Evolutionary conservation across 805 yeast genomes (phyloP), one percentile per base, ranked within the genome.

Genomic region (Citeromyces matritensis): DNA sequence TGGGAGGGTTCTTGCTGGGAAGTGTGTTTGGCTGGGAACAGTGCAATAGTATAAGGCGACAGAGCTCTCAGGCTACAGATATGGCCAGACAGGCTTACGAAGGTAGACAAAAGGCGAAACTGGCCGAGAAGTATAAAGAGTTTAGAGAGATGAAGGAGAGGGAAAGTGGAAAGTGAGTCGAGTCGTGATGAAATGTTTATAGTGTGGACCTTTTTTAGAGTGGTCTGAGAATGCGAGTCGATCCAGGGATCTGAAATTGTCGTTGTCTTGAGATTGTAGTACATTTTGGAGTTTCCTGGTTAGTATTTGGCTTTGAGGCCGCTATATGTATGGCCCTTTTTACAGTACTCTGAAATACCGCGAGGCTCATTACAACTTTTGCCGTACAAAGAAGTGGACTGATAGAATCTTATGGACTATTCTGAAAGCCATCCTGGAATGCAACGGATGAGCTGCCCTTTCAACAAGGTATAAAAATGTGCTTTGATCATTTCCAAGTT

Each of bases 1-100:
- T 81, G 31, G 79, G 80, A 25, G 94, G 91, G 3, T 69, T 84
- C 39, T 53, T 81, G 34, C 48, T 84, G 13, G 95, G 95, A 1
- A 73, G 82, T 29, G 63, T 81, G 0, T 73, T 81, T 17, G 82
- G 94, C 1, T 86, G 95, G 95, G 95, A 86, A 48, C 94, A 84
- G 53, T 86, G 97, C 51, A 63, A 94, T 36, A 61, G 72, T 30
- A 63, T 71, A 30, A 63, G 94, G 49, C 63, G 76, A 44, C 67
- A 70, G 39, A 72, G 80, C 33, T 64, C 72, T 47, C 66, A 68
- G 37, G 73, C 75, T 35, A 77, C 86, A 30, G 73, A 70, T 35
- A 53, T 67, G 44, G 94, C 94, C 1, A 74, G 72, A 42, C 68
- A 67, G 35, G 59, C 47, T 13, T 54, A 38, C 32, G 48, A 44